phyloP scores from a whole-genome alignment of 176 grass and related monocot species.

The Echinochloa phyllopogon region DNA sequence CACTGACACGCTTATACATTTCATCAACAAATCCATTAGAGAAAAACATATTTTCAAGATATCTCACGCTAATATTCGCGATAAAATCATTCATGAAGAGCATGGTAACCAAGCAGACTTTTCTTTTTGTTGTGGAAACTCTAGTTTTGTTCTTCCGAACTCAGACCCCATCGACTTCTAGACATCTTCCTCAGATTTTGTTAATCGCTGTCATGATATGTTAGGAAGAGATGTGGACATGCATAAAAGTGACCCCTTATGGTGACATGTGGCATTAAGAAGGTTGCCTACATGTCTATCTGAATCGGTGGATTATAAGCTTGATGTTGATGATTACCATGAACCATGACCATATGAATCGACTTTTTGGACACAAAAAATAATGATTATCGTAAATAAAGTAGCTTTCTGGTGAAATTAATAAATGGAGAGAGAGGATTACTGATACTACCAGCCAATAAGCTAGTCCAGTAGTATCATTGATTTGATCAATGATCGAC shows the following conservation, averaged over 20 bases:
- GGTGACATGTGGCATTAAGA: conserved; percentile 7
- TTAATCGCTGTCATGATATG: not conserved
- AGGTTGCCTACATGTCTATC: not conserved
- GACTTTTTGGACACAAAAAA: not conserved
- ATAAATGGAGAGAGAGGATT: not conserved
- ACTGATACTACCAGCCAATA: not conserved
- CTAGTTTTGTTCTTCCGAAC: not conserved
- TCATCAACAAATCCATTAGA: too few species aligned
- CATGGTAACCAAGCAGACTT: not conserved
- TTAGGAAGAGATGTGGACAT: conserved; percentile 18
- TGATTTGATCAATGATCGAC: too few species aligned
- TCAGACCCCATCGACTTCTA: not conserved
- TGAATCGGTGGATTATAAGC: not conserved
- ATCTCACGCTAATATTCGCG: too few species aligned
- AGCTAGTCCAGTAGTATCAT: not conserved
- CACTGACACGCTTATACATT: too few species aligned
- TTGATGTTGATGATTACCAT: conserved; percentile 6
- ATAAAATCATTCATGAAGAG: too few species aligned
- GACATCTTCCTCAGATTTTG: not conserved
- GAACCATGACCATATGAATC: not conserved
- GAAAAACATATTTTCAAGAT: too few species aligned
- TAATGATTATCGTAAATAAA: not conserved
- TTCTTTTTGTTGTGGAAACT: not conserved
- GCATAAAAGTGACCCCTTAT: not conserved
- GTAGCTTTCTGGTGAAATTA: not conserved